These are phyloP conservation scores for Spirogloea muscicola DNA, from an alignment of 139 green algal genomes.

Conservation along the genomic window DNA sequence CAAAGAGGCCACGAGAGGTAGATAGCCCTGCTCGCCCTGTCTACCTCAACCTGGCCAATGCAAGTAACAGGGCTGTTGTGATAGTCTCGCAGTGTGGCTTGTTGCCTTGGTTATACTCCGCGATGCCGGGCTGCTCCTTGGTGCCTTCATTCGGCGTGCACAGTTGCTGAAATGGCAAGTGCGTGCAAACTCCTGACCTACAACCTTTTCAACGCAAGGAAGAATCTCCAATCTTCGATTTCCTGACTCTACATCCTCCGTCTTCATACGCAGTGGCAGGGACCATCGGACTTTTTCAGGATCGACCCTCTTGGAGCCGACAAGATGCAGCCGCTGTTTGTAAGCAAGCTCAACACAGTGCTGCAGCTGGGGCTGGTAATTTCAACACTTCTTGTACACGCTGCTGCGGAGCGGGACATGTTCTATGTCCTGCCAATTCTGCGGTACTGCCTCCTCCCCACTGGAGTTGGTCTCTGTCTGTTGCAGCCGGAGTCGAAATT, in stretches of 20 bases:
- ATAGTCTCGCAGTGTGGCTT: neutral
- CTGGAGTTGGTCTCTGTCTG: too few species aligned
- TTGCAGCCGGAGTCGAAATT: too few species aligned
- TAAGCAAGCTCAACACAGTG: constrained; percentile 10
- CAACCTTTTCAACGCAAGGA: too few species aligned
- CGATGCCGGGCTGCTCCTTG: neutral
- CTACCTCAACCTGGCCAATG: too few species aligned
- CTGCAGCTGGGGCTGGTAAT: neutral
- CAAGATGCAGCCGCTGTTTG: neutral
- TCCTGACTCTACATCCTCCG: neutral
- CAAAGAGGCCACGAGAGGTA: too few species aligned
- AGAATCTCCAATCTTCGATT: neutral
- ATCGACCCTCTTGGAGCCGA: neutral
- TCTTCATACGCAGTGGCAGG: neutral
- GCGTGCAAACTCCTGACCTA: neutral
- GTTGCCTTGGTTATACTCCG: neutral
- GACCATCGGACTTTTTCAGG: neutral
- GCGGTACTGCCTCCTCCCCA: too few species aligned
- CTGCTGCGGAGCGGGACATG: too few species aligned
- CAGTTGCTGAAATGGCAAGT: neutral
- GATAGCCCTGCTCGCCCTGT: neutral
- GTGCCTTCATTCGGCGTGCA: neutral
- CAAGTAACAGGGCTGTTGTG: too few species aligned
- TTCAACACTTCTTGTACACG: neutral
- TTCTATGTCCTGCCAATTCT: too few species aligned